Conservation (phyloP, 495 filamentous ascomycete genomes). For the Pyronema domesticum region DNA sequence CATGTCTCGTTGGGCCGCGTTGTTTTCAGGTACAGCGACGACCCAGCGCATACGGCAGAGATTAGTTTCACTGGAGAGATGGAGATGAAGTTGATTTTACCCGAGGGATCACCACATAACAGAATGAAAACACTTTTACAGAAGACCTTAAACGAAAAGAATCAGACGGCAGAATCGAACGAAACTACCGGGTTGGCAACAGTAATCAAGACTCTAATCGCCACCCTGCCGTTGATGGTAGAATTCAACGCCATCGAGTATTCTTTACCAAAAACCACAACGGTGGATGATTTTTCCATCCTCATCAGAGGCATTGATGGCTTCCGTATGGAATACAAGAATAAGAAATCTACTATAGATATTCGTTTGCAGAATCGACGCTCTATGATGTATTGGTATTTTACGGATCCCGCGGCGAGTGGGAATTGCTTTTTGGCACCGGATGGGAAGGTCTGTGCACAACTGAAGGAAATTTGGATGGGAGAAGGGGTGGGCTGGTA, state of each 20-base stretch:
- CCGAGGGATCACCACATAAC: constrained; percentile 54
- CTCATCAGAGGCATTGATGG: constrained; percentile 31
- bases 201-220: constrained; percentile 35
- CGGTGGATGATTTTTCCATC: constrained; percentile 28
- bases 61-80: constrained; percentile 6
- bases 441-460: constrained; percentile 8
- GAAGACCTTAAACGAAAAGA: constrained; percentile 39
- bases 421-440: constrained; percentile 6
- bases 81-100: constrained; percentile 36
- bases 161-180: too few relatives aligned
- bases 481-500: constrained; percentile 17
- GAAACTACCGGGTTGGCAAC: constrained; percentile 31
- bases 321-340: constrained; percentile 31
- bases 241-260: constrained; percentile 42
- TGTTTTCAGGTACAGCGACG: constrained; percentile 39
- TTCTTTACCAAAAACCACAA: constrained; percentile 24
- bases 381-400: constrained; percentile 18
- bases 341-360: constrained; percentile 12
- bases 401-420: constrained; percentile 18
- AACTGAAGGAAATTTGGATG: constrained; percentile 17
- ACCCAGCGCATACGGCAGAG: constrained; percentile 17
- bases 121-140: constrained; percentile 49
- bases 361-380: constrained; percentile 14
- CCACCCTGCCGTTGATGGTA: constrained; percentile 51
- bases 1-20: constrained; percentile 43